Conservation (phyloP, 129 eudicot genomes). For the Lonicera japonica region DNA sequence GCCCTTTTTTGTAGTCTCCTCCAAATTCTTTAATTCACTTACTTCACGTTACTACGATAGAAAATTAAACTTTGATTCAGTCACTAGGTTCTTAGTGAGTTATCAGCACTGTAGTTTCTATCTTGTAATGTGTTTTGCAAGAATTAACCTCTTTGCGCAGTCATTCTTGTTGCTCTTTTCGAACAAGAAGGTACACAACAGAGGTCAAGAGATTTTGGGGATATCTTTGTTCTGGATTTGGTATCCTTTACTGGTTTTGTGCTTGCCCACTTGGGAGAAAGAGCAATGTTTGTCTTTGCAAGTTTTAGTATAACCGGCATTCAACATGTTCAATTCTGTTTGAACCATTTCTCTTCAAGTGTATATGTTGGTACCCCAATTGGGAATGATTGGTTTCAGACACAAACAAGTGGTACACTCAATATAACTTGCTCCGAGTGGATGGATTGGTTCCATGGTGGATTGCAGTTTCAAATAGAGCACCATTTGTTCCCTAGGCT, state of each 20-base stretch:
- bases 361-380: slow-evolving; percentile 50
- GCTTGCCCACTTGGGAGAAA: slow-evolving; percentile 55
- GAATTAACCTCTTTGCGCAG: slow-evolving; percentile 46
- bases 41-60: slow-evolving; percentile 45
- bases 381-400: slow-evolving; percentile 71
- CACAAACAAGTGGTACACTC: slow-evolving; percentile 56
- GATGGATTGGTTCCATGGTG: slow-evolving; percentile 93
- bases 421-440: slow-evolving; percentile 42
- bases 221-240: slow-evolving; percentile 51
- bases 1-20: slow-evolving; percentile 63
- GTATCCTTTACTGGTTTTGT: slow-evolving; percentile 64
- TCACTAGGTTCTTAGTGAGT: slow-evolving; percentile 49
- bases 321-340: slow-evolving; percentile 59
- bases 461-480: slow-evolving; percentile 65
- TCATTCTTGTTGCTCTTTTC: slow-evolving; percentile 43
- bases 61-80: slow-evolving; percentile 38
- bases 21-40: slow-evolving; percentile 50
- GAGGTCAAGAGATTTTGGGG: slow-evolving; percentile 46
- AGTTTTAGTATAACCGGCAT: slow-evolving; percentile 51
- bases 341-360: slow-evolving; percentile 60
- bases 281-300: slow-evolving; percentile 35
- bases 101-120: slow-evolving; percentile 63
- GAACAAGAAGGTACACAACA: slow-evolving; percentile 27
- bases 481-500: slow-evolving; percentile 68
- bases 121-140: slow-evolving; percentile 59